Base-by-base conservation (phyloP, 148 eudicot genomes). In the Cornus controversa region DNA sequence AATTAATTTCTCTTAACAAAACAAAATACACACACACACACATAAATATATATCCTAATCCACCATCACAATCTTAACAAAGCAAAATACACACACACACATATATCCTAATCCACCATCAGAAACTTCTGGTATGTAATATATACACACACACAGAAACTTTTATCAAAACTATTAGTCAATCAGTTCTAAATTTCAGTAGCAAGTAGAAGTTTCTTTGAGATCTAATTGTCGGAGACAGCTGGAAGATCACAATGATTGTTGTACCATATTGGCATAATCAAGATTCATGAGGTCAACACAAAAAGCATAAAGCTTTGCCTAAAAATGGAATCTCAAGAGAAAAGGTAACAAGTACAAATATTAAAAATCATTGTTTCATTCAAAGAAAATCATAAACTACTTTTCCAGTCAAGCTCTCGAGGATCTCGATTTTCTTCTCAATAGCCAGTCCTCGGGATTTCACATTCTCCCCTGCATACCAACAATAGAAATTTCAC, bases 341-440 rank as follows among this genome's bases (percentile, higher is more conserved):
- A 69, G 0, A 73, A 75, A 63, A 6, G n/a, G 18, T 9, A 40
- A 40, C 45, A 40, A 40, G 45, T 40, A 40, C 8, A 40, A 40
- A 40, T 40, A 72, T 25, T 60, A 60, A 60, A 60, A 60, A 60
- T 50, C 57, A 13, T 1, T 13, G 0, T 50, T 50, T 50, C 0
- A 50, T 50, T 50, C 16, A 6, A 58, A 62, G 3, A 67, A 45
- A 63, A 67, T 16, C 31, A 16, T 6, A 45, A 78, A 72, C 87
- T 89, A 95, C 98, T 72, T 75, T 89, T 73, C 94, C 88, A 66
- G 91, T 85, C 79, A 93, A 81, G 78, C 82, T 75, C 89, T 95
- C 98, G 2, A 95, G 94, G 63, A 86, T 84, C 77, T 93, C 97
- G 25, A 95, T 93, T 91, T 90, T 95, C 78, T 88, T 91, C 90